Conservation (phyloP, 768 basidiomycete genomes). For the Agrocybe chaxingu region DNA sequence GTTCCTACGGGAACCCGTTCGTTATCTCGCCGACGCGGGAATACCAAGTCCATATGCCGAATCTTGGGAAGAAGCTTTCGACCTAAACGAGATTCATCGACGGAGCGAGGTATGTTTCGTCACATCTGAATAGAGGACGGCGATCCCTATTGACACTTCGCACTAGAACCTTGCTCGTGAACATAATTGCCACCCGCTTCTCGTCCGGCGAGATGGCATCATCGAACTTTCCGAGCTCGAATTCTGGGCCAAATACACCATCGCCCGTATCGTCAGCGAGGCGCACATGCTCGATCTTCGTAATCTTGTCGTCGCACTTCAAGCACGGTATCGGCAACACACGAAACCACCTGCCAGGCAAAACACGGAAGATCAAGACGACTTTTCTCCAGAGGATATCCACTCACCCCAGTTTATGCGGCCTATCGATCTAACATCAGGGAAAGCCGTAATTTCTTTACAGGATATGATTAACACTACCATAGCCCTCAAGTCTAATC, state of each 20-base stretch:
- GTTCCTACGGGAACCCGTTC: slow-evolving; percentile 69
- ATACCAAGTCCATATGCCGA: slow-evolving; percentile 61
- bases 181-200: slow-evolving; percentile 69
- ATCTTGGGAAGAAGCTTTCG: slow-evolving; percentile 68
- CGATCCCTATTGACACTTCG: neutral
- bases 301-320: slow-evolving; percentile 51
- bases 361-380: neutral
- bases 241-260: slow-evolving; percentile 66
- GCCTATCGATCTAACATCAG: slow-evolving; percentile 34
- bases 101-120: slow-evolving; percentile 60
- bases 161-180: slow-evolving; percentile 62
- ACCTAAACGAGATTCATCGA: slow-evolving; percentile 65
- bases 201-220: slow-evolving; percentile 63
- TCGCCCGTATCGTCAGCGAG: slow-evolving; percentile 62
- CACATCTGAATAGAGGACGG: neutral
- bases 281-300: slow-evolving; percentile 65
- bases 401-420: slow-evolving; percentile 24
- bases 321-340: slow-evolving; percentile 20
- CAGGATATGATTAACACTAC: slow-evolving; percentile 74
- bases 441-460: slow-evolving; percentile 52
- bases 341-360: neutral
- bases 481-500: slow-evolving; percentile 67
- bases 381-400: neutral
- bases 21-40: slow-evolving; percentile 53
- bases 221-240: slow-evolving; percentile 61